Base-by-base conservation (phyloP, 225 moss, liverwort and hornwort genomes). In the Neckera pumila region DNA sequence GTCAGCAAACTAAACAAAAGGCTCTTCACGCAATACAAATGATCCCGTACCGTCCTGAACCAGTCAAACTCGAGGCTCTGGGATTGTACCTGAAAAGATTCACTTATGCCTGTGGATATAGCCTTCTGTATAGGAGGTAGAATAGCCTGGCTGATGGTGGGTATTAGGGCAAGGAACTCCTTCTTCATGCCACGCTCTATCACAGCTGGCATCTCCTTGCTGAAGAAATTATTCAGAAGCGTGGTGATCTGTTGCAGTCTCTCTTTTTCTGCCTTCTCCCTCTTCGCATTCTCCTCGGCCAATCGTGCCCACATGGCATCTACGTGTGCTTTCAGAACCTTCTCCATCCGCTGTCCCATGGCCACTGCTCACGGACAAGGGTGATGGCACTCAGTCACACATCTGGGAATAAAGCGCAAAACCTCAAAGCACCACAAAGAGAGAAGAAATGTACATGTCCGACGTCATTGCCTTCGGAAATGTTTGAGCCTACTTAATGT, bases 241-340 rank as follows among this genome's bases (percentile, higher is more conserved):
- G 88, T 90, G 14, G 95, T 97, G 86, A 98, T 92, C 69, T 96
- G 96, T 79, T 95, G 95, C 85, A 94, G 79, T 62, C 97, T 95
- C 74, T 98, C 98, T 78, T 95, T 94, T 56, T 98, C 98, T 42
- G 88, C 84, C 86, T 96, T 98, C 78, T 98, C 98, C 84, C 95
- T 94, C 91, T 97, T 98, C 38, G 91, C 97, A 88, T 93, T 97
- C 87, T 98, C 98, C 83, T 98, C 98, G 76, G 96, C 95, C 87
- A 97, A 92, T 43, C 98, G 95, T 45, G 97, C 98, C 97, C 96
- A 97, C 97, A 97, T 96, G 36, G 96, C 96, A 80, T 98, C 98
- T 76, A 95, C 90, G 88, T 98, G 95, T 60, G 98, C 97, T 91
- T 97, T 98, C 87, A 98, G 85, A 82, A 95, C 92, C 87, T 95